These are phyloP conservation scores for Chaetothyriales sp. DNA, from an alignment of 2,329 filamentous ascomycete species.

Conservation along the genomic window DNA sequence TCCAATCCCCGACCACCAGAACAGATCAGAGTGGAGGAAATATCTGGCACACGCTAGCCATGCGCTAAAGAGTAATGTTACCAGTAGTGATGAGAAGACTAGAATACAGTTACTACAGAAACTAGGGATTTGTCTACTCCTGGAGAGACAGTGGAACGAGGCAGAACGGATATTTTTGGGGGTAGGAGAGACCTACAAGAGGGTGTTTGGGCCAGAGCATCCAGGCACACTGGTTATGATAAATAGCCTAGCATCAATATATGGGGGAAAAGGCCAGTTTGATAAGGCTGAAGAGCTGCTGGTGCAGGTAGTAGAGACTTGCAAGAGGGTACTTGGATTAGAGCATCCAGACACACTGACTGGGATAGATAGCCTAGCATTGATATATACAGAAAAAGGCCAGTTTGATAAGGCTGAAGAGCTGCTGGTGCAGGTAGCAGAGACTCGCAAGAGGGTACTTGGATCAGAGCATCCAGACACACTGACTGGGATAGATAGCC, in stretches of 20 bases:
- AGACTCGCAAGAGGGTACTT: slow-evolving; percentile 9
- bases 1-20: slow-evolving; percentile 9
- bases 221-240: slow-evolving; percentile 17
- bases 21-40: slow-evolving; percentile 16
- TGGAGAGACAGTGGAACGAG: slow-evolving; percentile 10
- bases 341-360: slow-evolving; percentile 19
- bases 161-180: slow-evolving; percentile 10
- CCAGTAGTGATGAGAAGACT: background rate
- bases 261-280: slow-evolving; percentile 7
- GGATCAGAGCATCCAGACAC: slow-evolving; percentile 19
- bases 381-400: slow-evolving; percentile 4
- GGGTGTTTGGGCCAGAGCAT: slow-evolving; percentile 17
- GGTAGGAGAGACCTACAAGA: too few species aligned
- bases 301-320: slow-evolving; percentile 8
- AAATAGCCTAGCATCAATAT: slow-evolving; percentile 11
- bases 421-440: slow-evolving; percentile 7
- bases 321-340: slow-evolving; percentile 10
- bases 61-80: background rate
- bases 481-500: slow-evolving; percentile 14
- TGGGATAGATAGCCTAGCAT: slow-evolving; percentile 15
- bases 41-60: slow-evolving; percentile 22
- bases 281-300: slow-evolving; percentile 11
- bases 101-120: background rate
- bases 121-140: slow-evolving; percentile 9
- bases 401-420: slow-evolving; percentile 12